Evolutionary conservation across 1,139 yeast species (phyloP), one percentile per base, ranked within the genome.

Genomic region (Lodderomyces theae): DNA sequence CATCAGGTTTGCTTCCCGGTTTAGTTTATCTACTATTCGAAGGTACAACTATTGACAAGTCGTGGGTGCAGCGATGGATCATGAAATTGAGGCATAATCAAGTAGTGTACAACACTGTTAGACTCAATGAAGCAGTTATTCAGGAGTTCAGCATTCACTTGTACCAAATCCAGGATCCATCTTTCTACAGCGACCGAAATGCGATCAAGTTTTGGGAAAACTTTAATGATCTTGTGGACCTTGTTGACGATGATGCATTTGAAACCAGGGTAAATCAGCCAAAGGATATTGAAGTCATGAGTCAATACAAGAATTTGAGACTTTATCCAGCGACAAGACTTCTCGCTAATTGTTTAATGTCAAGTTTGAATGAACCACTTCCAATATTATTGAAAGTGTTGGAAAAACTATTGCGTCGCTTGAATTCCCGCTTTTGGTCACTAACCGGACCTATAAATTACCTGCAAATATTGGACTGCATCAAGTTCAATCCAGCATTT

Each of bases 131-230:
- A 5, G 67, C 74, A 11, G 56, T 79, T 1, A 49, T 72, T 9
- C 80, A 79, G 47, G 90, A 83, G 51, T 77, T 74, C 45, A 69
- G 70, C 39, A 53, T 58, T 3, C 80, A 80, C 50, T 61, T 79
- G 22, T 69, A 73, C 44, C 61, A 64, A 34, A 67, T 83, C 38
- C 88, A 83, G 52, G 66, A 77, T 47, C 75, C 79, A 0, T 58
- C 60, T 2, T 66, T 56, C 44, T 80, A 73, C 56, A 64, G 63
- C 21, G 75, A 71, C 16, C 56, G 53, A 0, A 56, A 61, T 4
- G 73, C 83, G 25, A 57, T 66, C 10, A 52, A 53, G 10, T 83
- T 82, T 53, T 85, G 90, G 86, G 54, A 64, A 10, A 69, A 67
- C 43, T 52, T 78, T 34, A 47, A 56, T 8, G 65, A 70, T 0